phyloP scores from a whole-genome alignment of 805 yeast genomes.

The Candida schatavii region DNA sequence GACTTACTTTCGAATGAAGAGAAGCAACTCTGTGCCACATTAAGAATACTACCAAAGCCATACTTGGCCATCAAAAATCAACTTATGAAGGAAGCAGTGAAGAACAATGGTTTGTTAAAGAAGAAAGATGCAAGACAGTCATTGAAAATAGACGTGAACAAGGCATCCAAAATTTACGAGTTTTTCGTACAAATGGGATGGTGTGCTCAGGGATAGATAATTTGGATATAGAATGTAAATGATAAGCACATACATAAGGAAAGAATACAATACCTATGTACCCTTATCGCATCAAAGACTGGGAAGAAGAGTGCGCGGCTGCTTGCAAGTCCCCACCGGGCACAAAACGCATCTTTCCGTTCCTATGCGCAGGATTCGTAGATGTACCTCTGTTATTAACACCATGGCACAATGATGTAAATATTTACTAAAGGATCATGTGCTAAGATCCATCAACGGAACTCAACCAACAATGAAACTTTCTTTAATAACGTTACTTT shows the following conservation, averaged over 20 bases:
- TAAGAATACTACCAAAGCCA: slow-evolving; percentile 89
- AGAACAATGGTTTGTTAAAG: slow-evolving; percentile 80
- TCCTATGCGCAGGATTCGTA: too few relatives aligned
- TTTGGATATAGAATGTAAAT: too few relatives aligned
- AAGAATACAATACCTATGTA: too few relatives aligned
- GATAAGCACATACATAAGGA: too few relatives aligned
- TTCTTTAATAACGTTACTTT: not conserved
- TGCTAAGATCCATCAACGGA: too few relatives aligned
- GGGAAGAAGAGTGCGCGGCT: too few relatives aligned
- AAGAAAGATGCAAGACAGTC: slow-evolving; percentile 83
- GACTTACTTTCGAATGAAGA: slow-evolving; percentile 85
- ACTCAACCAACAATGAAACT: not conserved
- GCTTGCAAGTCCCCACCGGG: too few relatives aligned
- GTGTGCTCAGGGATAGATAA: slow-evolving; percentile 50
- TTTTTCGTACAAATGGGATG: slow-evolving; percentile 92
- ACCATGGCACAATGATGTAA: too few relatives aligned
- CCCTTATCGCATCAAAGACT: too few relatives aligned
- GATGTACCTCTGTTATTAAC: too few relatives aligned
- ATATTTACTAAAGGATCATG: too few relatives aligned
- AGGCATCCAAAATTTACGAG: slow-evolving; percentile 85
- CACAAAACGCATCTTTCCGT: too few relatives aligned
- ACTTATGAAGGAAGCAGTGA: slow-evolving; percentile 79
- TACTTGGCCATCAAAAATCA: slow-evolving; percentile 90
- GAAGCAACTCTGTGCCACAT: slow-evolving; percentile 75
- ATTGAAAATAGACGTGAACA: slow-evolving; percentile 78